These are phyloP conservation scores for Blechomonas ayalai DNA, from an alignment of 208 protist genomes.

Conservation along the genomic window DNA sequence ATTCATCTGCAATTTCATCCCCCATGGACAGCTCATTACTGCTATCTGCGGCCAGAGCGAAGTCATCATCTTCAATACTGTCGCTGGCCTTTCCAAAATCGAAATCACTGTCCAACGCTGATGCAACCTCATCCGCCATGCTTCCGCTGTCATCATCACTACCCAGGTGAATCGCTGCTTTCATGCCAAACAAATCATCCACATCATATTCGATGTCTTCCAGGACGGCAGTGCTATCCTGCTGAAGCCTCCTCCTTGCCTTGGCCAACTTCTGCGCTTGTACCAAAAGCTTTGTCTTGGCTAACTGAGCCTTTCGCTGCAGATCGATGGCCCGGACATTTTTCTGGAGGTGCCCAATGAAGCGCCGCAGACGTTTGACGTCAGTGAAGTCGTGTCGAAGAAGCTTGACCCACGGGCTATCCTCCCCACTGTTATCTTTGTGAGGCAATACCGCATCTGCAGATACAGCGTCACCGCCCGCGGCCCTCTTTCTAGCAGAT, in stretches of 20 bases:
- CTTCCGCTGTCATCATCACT: constrained; percentile 3
- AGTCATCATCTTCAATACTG: constrained; percentile 5
- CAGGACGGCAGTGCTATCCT: constrained; percentile 6
- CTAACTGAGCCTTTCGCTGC: constrained; percentile 25
- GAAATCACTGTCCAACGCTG: too few species aligned
- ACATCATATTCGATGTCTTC: constrained; percentile 45
- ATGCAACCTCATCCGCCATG: not conserved
- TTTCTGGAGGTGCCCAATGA: constrained; percentile 36
- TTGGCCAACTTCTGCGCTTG: constrained; percentile 43
- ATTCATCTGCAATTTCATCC: constrained; percentile 5
- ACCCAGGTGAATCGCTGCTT: not conserved
- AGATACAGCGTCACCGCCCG: too few species aligned
- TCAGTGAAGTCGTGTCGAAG: constrained; percentile 35
- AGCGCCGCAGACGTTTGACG: constrained; percentile 47
- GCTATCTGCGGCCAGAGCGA: not conserved
- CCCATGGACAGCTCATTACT: not conserved
- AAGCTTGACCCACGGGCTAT: constrained; percentile 4
- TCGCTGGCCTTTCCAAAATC: constrained; percentile 2
- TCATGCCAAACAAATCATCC: too few species aligned
- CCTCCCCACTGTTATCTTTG: too few species aligned
- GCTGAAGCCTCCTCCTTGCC: constrained; percentile 19
- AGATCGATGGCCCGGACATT: constrained; percentile 41
- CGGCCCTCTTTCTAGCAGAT: too few species aligned
- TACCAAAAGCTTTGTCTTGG: constrained; percentile 23
- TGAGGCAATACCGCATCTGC: too few species aligned